Evolutionary conservation across 2,329 filamentous ascomycete genomes (phyloP).

Genomic region (Hypoxylon sp.): DNA sequence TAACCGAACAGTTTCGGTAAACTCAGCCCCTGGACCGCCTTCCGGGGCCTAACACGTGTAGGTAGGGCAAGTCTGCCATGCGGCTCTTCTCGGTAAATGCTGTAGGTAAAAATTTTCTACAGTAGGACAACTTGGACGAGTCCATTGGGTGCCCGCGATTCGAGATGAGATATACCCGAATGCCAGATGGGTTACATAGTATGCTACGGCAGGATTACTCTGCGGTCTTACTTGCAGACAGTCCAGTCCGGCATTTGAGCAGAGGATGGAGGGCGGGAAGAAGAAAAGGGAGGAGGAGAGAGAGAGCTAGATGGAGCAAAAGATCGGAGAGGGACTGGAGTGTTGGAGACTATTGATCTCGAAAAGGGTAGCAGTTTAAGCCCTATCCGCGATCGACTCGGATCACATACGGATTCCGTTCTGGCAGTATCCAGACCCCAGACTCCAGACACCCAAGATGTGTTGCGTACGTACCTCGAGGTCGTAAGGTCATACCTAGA

Average conservation of each 20-base stretch:
- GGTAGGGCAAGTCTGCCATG: conserved; percentile 14
- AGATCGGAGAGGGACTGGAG: conserved; percentile 6
- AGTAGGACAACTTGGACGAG: conserved; percentile 6
- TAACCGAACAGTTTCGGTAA: conserved; percentile 1
- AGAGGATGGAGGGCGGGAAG: neutral
- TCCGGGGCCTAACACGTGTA: conserved; percentile 31
- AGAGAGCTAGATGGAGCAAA: too few relatives aligned
- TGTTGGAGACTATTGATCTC: neutral
- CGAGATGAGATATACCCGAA: conserved; percentile 15
- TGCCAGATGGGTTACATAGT: conserved; percentile 16
- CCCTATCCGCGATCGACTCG: conserved; percentile 16
- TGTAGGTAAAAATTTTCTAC: conserved; percentile 7
- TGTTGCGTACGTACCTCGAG: too few relatives aligned
- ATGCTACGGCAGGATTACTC: conserved; percentile 16
- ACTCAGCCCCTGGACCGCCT: conserved; percentile 14
- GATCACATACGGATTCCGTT: conserved; percentile 1
- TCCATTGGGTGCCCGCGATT: conserved; percentile 28
- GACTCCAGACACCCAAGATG: too few relatives aligned
- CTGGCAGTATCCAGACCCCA: too few relatives aligned
- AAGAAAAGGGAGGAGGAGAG: too few relatives aligned
- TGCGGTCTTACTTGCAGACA: conserved; percentile 24
- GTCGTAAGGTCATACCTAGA: neutral
- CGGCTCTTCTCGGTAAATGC: conserved; percentile 30
- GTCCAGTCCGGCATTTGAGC: conserved; percentile 24
- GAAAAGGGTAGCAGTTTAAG: conserved; percentile 3